Base-by-base conservation (phyloP, 768 basidiomycete genomes). In the Lactarius deliciosus region DNA sequence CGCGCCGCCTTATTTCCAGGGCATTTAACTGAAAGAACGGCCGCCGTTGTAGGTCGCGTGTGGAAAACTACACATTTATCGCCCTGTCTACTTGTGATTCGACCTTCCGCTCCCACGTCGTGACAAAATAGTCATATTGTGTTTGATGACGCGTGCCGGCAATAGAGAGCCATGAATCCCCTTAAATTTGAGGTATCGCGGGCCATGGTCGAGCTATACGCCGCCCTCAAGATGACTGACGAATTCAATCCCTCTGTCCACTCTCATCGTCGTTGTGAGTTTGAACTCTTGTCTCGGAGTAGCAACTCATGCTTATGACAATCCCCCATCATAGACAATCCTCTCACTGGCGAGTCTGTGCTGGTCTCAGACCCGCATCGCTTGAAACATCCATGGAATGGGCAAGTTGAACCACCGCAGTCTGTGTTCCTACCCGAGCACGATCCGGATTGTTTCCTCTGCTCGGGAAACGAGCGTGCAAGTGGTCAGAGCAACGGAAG, bases 321-420 rank as follows among this genome's bases (percentile, higher is more conserved):
- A 25, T 32, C 45, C 7, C 15, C 15, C 56, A n/a, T 34, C n/a
- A 16, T 56, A 94, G 92, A 85, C 74, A 96, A 96, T 72, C 92
- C 94, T 4, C 82, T 96, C 65, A 87, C 85, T 0, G 83, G 85
- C 65, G 88, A 89, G 71, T 81, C 91, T 73, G 79, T 94, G 63
- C 86, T 96, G 40, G 90, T 94, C 41, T 94, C 93, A 10, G 64
- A 63, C 45, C 92, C 94, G 0, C 94, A 96, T 76, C 89, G 95
- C 60, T 92, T 82, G 9, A 93, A 91, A 72, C 86, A 95, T 25
- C 95, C 95, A 16, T 97, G 95, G 95, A 82, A 88, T 47, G 94
- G 94, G 36, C 92, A 96, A 74, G 85, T 86, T 1, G 94, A 96
- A 68, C 75, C 86, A 1, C 81, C 88, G 0, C 82, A 87, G 64